These are phyloP conservation scores for Biscogniauxia marginata DNA, from an alignment of 2,329 filamentous ascomycete genomes.

Conservation along the genomic window DNA sequence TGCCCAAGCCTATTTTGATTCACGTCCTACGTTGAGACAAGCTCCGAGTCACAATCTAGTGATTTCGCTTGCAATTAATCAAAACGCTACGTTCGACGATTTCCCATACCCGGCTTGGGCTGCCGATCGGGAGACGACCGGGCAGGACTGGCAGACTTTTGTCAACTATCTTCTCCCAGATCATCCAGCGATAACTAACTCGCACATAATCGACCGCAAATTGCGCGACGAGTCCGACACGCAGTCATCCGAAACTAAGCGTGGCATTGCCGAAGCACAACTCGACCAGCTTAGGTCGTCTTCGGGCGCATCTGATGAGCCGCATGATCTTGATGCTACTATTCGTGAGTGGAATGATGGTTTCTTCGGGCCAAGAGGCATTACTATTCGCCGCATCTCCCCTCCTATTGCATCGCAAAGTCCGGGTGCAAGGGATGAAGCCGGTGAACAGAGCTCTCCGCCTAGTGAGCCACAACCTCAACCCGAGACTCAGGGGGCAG, in stretches of 20 bases:
- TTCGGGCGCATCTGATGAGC: slow-evolving; percentile 24
- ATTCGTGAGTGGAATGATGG: slow-evolving; percentile 56
- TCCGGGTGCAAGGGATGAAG: slow-evolving; percentile 32
- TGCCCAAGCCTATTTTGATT: slow-evolving; percentile 47
- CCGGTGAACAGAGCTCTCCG: neutral
- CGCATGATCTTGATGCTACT: slow-evolving; percentile 38
- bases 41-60: slow-evolving; percentile 20
- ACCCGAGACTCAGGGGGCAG: slow-evolving; percentile 6
- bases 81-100: slow-evolving; percentile 39
- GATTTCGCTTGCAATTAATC: slow-evolving; percentile 36
- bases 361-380: slow-evolving; percentile 53
- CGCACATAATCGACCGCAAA: slow-evolving; percentile 49
- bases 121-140: slow-evolving; percentile 43
- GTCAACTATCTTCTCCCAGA: slow-evolving; percentile 55
- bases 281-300: slow-evolving; percentile 36
- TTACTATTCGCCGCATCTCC: slow-evolving; percentile 39
- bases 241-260: slow-evolving; percentile 25
- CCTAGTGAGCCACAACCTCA: slow-evolving; percentile 15
- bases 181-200: slow-evolving; percentile 44
- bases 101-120: slow-evolving; percentile 43
- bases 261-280: slow-evolving; percentile 41
- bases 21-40: slow-evolving; percentile 35
- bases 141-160: slow-evolving; percentile 60
- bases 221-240: slow-evolving; percentile 40
- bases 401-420: slow-evolving; percentile 20